Evolutionary conservation across 208 protist genomes (phyloP), one percentile per base, ranked within the genome.

Genomic region (Zelonia costaricensis): DNA sequence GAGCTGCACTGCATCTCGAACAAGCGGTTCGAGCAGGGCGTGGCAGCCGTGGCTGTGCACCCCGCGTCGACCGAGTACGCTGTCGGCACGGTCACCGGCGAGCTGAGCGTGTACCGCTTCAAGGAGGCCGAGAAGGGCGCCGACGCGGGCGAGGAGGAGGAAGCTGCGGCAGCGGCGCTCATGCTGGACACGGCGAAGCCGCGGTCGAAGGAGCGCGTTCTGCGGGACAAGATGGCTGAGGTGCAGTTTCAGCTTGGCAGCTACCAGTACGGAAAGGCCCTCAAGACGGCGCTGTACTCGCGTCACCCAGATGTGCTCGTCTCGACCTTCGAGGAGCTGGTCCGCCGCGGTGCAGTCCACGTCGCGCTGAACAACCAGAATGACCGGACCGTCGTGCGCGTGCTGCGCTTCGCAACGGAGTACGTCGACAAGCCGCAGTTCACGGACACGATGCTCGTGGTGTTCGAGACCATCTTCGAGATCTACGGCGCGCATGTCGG

Each of bases 291-390:
- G 3, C 71, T 95, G 30, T 93, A 95, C 62, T 81, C 84, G 0
- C 78, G 84, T 4, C 70, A 81, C 49, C 57, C 79, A 3, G 86
- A 95, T 44, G 82, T 93, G 13, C 45, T 95, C 23, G 72, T 91
- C 40, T 95, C 89, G 9, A 90, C 84, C 10, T 48, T 95, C n/a
- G 86, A 95, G 45, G 89, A 95, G 60, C 82, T 95, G 18, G 45
- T 91, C 9, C 83, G 84, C 22, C 83, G 89, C 54, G 84, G 86
- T 16, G 74, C 82, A 15, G 62, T 95, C 18, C 86, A 95, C 40
- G 74, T 95, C 1, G 86, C 86, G 1, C 66, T 95, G 20, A 89
- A 72, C 73, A 85, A 87, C 60, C 89, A 93, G 51, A 93, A 92
- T 46, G 89, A 95, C 47, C 76, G 86, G 16, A 87, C 86, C 15